phyloP scores from a whole-genome alignment of 2,329 filamentous ascomycete genomes.

The Xylariaceae sp. region DNA sequence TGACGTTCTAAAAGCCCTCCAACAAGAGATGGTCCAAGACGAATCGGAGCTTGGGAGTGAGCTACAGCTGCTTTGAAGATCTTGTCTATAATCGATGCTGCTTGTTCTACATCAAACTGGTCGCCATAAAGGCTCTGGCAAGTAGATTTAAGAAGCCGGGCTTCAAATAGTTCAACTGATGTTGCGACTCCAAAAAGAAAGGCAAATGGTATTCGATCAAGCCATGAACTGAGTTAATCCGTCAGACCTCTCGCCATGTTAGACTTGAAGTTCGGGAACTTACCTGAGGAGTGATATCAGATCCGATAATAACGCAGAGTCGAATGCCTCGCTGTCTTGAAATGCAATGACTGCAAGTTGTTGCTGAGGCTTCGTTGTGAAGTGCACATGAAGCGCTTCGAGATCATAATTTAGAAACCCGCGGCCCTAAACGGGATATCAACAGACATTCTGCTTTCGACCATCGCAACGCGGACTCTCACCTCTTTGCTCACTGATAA shows the following conservation, averaged over 20 bases:
- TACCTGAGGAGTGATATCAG: conserved; percentile 66
- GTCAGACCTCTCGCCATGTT: conserved; percentile 2
- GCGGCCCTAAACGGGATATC: conserved; percentile 44
- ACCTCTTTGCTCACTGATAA: conserved; percentile 46
- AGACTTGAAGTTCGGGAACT: conserved; percentile 32
- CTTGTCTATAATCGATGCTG: conserved; percentile 66
- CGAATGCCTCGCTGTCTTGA: conserved; percentile 80
- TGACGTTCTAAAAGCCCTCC: conserved; percentile 66
- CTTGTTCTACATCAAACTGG: conserved; percentile 74
- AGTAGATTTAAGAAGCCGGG: conserved; percentile 65
- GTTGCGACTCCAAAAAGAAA: conserved; percentile 78
- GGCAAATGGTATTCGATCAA: conserved; percentile 71
- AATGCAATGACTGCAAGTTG: conserved; percentile 65
- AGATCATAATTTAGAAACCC: conserved; percentile 76
- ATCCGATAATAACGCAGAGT: conserved; percentile 67
- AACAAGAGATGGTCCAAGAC: conserved; percentile 61
- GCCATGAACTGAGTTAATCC: conserved; percentile 51
- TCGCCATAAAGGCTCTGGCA: conserved; percentile 64
- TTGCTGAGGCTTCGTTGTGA: conserved; percentile 48
- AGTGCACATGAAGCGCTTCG: conserved; percentile 61
- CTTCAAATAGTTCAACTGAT: conserved; percentile 74
- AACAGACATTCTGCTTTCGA: background rate
- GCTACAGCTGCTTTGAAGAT: conserved; percentile 65
- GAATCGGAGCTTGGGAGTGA: conserved; percentile 51
- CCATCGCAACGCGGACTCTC: conserved; percentile 28